These are phyloP conservation scores for Xylaria arbuscula DNA, from an alignment of 2,329 filamentous ascomycete genomes.

Conservation along the genomic window DNA sequence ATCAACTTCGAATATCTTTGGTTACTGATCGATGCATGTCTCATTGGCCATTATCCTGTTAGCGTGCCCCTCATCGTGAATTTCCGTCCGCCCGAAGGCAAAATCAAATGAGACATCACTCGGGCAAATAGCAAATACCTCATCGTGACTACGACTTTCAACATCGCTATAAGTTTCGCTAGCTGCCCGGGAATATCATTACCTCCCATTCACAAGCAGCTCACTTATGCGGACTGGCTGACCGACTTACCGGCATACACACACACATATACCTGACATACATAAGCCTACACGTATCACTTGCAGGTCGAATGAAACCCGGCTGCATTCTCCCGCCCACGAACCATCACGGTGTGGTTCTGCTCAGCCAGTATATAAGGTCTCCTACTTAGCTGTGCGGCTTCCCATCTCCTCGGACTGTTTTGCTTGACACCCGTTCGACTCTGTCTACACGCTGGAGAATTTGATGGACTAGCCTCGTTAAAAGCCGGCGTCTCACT, in stretches of 20 bases:
- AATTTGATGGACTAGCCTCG: background rate
- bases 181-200: background rate
- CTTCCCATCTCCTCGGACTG: constrained; percentile 5
- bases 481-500: constrained; percentile 6
- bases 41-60: constrained; percentile 17
- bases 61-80: constrained; percentile 32
- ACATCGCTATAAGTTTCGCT: background rate
- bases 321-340: constrained; percentile 24
- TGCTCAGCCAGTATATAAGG: background rate
- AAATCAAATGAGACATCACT: background rate
- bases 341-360: constrained; percentile 22
- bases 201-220: constrained; percentile 1
- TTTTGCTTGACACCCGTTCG: background rate
- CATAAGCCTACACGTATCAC: constrained; percentile 16
- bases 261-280: background rate
- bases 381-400: background rate
- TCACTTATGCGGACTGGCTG: constrained; percentile 11
- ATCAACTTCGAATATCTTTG: constrained; percentile 2
- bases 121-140: constrained; percentile 14
- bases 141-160: constrained; percentile 9
- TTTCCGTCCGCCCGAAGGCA: constrained; percentile 35
- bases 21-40: background rate
- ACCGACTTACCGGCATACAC: constrained; percentile 10
- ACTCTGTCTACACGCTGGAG: background rate
- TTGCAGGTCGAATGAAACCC: constrained; percentile 26